phyloP scores from a whole-genome alignment of 306 rosid species.

The Rosa persica region DNA sequence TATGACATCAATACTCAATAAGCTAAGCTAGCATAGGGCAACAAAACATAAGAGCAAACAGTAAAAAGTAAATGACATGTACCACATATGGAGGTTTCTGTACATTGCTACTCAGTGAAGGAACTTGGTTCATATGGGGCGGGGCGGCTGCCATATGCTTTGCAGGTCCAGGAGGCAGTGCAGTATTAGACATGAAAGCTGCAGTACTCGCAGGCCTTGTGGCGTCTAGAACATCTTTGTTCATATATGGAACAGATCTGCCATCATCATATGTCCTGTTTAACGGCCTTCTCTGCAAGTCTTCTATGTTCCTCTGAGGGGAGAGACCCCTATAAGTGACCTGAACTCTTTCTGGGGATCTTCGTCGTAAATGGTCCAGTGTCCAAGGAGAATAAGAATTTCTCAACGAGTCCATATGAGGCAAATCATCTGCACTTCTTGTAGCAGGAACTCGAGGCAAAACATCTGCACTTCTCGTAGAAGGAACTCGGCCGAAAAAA shows the following conservation, averaged over 20 bases:
- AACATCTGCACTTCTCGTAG: constrained; percentile 54
- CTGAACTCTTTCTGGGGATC: constrained; percentile 47
- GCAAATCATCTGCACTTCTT: constrained; percentile 62
- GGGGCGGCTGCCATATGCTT: constrained; percentile 54
- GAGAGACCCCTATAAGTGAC: constrained; percentile 40
- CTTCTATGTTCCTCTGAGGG: constrained; percentile 37
- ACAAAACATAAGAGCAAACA: constrained; percentile 6
- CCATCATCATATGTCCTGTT: constrained; percentile 55
- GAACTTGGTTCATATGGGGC: constrained; percentile 55
- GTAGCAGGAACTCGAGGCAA: constrained; percentile 50
- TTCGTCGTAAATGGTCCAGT: constrained; percentile 60
- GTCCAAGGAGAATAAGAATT: constrained; percentile 79
- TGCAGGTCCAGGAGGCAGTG: constrained; percentile 55
- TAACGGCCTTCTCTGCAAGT: constrained; percentile 47
- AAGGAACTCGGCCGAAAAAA: constrained; percentile 42
- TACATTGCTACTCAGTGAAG: constrained; percentile 51
- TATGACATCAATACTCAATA: neutral
- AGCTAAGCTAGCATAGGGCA: neutral
- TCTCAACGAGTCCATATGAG: constrained; percentile 61
- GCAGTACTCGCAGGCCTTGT: constrained; percentile 53
- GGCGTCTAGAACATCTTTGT: constrained; percentile 55
- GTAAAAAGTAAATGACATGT: constrained; percentile 32
- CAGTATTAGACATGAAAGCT: constrained; percentile 46
- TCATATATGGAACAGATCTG: constrained; percentile 52
- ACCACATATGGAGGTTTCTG: constrained; percentile 62